These are phyloP conservation scores for Hypoxylon rickii DNA, from an alignment of 495 filamentous ascomycete genomes.

Conservation along the genomic window DNA sequence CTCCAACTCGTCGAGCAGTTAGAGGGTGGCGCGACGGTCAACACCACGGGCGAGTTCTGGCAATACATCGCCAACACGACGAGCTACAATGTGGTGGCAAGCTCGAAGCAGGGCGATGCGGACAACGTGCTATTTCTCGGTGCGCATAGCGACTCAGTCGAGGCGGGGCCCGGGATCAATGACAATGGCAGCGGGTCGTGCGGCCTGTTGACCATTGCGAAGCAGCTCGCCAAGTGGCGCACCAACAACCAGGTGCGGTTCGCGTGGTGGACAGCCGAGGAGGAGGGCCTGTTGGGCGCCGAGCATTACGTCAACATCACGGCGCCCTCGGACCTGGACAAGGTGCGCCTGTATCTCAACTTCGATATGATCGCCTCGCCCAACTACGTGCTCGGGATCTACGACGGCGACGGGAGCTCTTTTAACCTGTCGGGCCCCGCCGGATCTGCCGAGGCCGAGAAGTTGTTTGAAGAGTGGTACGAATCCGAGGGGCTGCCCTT, in stretches of 20 bases:
- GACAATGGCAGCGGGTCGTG: constrained; percentile 71
- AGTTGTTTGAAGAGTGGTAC: constrained; percentile 66
- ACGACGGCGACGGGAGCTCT: constrained; percentile 69
- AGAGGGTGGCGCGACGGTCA: constrained; percentile 36
- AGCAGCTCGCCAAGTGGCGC: constrained; percentile 59
- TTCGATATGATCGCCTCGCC: constrained; percentile 81
- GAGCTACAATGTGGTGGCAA: constrained; percentile 70
- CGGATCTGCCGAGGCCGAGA: constrained; percentile 66
- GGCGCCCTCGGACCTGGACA: constrained; percentile 47
- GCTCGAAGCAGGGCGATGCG: constrained; percentile 66
- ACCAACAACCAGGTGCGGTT: constrained; percentile 72
- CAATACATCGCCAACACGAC: constrained; percentile 43
- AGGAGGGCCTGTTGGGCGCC: constrained; percentile 68
- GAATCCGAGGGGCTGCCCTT: constrained; percentile 43
- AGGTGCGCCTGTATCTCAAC: constrained; percentile 72
- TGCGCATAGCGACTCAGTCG: constrained; percentile 72
- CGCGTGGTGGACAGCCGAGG: constrained; percentile 71
- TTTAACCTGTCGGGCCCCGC: constrained; percentile 66
- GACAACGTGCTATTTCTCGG: constrained; percentile 67
- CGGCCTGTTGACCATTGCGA: constrained; percentile 66
- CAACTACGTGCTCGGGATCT: constrained; percentile 70
- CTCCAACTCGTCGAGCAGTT: constrained; percentile 49
- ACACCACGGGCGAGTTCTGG: constrained; percentile 31
- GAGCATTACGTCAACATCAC: constrained; percentile 58
- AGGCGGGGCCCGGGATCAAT: constrained; percentile 67